Base-by-base conservation (phyloP, 2,329 filamentous ascomycete genomes). In the Gliomastix tumulicola region DNA sequence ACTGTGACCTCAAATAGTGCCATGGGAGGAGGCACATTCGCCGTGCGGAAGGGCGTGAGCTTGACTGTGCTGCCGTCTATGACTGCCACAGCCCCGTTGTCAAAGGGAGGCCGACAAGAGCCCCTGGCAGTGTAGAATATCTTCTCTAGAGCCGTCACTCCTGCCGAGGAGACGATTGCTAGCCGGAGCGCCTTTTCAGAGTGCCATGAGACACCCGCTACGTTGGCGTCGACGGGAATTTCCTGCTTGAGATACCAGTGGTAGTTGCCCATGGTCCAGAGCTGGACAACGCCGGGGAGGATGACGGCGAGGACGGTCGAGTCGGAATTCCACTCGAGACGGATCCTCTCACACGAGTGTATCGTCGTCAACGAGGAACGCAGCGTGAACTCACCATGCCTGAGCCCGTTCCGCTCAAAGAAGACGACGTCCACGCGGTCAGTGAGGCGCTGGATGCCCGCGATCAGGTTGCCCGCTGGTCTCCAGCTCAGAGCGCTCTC, bases 211-310 rank as follows among this genome's bases (percentile, higher is more conserved):
- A 77, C 45, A 27, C 54, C 48, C 32, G 51, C 35, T 27, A 59
- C 49, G 4, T 49, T 46, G 11, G 48, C 50, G 7, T 56, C 48
- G 7, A 71, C 63, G 7, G 65, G 61, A 7, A 96, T 69, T 54
- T 96, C 88, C 56, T 95, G 88, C 63, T 98, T 98, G 13, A 98
- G 69, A 57, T 97, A 97, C 76, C 92, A 98, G 55, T 97, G 87
- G 49, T 98, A 98, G 57, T 98, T 98, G 16, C 88, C 85, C 73
- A 84, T 95, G 1, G 88, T 95, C 92, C 92, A 98, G 2, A 98
- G 66, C 54, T 98, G 92, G n/a, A 92, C 65, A 38, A 78, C 74
- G 44, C 88, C 76, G 21, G 68, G 66, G 47, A 89, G 77, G 2
- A 76, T 69, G n/a, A 96, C 81, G 6, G 90, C 88, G 32, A 98